A percentile compares a stretch with the other conserved stretches of the same genome.
Evolutionary conservation across 805 yeast species (phyloP).

Genomic region (Clavispora carvajalis): DNA sequence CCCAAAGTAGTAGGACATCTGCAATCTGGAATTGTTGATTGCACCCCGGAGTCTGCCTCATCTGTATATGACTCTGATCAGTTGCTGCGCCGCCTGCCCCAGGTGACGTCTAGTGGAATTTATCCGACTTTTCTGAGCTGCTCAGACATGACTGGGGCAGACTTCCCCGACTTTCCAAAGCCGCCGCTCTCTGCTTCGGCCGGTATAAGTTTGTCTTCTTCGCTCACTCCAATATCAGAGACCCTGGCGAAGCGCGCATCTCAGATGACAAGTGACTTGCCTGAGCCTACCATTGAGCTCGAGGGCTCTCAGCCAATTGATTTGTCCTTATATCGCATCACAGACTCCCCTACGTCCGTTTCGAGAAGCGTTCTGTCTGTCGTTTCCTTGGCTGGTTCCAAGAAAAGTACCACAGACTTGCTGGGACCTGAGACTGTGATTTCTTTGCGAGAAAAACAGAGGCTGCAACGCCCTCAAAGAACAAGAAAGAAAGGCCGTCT

Average conservation of each 20-base stretch:
- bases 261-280: neutral
- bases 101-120: neutral
- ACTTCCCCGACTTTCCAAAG: neutral
- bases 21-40: neutral
- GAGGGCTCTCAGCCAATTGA: neutral
- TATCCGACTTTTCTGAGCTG: neutral
- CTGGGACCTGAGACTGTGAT: neutral
- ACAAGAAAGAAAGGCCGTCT: neutral
- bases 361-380: neutral
- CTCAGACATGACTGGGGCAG: neutral
- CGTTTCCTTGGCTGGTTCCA: neutral
- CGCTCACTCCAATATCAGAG: neutral
- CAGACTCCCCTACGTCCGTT: neutral
- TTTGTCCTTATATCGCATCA: neutral
- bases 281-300: conserved; percentile 5
- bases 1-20: too few relatives aligned
- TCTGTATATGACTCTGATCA: neutral
- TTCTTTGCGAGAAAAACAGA: neutral
- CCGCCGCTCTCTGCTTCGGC: neutral
- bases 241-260: neutral
- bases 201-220: neutral
- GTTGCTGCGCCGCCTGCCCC: neutral
- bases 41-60: neutral
- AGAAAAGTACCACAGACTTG: neutral
- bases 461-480: neutral